Evolutionary conservation across 1,284 basidiomycete species (phyloP), one percentile per base, ranked within the genome.

Genomic region (Coriolopsis trogii): DNA sequence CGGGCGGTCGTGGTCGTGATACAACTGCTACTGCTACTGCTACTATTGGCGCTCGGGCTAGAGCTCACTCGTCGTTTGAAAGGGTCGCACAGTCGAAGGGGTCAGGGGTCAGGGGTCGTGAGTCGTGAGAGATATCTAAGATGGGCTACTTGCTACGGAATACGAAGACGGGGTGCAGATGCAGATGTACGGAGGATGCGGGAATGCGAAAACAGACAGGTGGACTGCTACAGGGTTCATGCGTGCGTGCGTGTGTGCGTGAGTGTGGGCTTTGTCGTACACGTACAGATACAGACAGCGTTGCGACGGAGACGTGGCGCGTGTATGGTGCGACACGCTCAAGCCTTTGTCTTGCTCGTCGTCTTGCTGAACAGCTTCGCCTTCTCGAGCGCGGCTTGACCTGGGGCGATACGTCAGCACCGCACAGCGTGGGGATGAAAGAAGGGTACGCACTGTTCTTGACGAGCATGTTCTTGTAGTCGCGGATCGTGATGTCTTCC

Each of bases 361-460:
- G 79, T 84, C 73, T 94, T 95, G 74, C 90, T 89, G 73, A 95
- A 91, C 61, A 95, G 78, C 72, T 93, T 92, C 41, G 94, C 93
- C 76, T 95, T 95, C 72, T 95, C 93, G 64, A 96, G 88, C 45
- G 92, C 82, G 33, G 78, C 78, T 60, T 79, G 73, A 79, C 85
- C 86, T 87, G 61, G 49, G 43, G 37, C 42, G 48, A 53, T 6
- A 44, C 2, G 28, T 28, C 24, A 51, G 36, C 28, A 61, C 23
- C 31, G 69, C 55, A 18, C 26, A 59, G 51, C 21, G 12, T 4
- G 18, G 15, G 30, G 38, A 46, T n/a, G 28, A 25, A n/a, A 6
- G n/a, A 25, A 37, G 6, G 41, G 30, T 20, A 66, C 81, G 65
- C 69, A 84, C 85, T 89, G 67, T 88, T 78, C 69, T 78, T 82